Conservation (phyloP, 768 basidiomycete genomes). For the Lactifluus hygrophoroides region DNA sequence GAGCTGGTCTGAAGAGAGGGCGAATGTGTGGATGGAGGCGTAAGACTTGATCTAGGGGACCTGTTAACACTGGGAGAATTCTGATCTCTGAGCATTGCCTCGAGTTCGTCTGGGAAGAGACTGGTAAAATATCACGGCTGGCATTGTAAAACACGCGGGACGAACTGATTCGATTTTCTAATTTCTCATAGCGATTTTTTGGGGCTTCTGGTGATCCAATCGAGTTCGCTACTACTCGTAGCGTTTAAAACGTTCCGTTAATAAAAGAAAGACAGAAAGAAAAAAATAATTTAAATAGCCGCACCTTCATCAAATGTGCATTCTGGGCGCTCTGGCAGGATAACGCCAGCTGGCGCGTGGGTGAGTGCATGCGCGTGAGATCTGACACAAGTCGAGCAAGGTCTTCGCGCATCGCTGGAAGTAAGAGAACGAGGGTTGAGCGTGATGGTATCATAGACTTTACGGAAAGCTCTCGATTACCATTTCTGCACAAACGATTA, state of each 20-base stretch:
- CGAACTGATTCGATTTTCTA: slow-evolving; percentile 65
- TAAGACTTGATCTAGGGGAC: neutral
- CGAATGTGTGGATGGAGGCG: neutral
- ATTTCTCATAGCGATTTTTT: slow-evolving; percentile 50
- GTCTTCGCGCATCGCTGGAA: slow-evolving; percentile 61
- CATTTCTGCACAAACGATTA: slow-evolving; percentile 23
- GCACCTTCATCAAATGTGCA: slow-evolving; percentile 73
- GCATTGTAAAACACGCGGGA: slow-evolving; percentile 8
- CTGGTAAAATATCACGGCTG: neutral
- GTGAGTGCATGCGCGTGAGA: slow-evolving; percentile 63
- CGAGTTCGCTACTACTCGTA: slow-evolving; percentile 29
- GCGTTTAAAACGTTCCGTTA: neutral
- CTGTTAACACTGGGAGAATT: neutral
- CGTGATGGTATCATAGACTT: neutral
- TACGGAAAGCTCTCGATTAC: slow-evolving; percentile 8
- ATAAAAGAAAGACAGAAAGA: neutral
- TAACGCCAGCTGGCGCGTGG: slow-evolving; percentile 50
- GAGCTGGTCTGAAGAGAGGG: neutral
- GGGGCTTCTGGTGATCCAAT: slow-evolving; percentile 38
- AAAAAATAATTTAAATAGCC: neutral
- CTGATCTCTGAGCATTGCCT: slow-evolving; percentile 43
- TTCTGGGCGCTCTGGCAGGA: slow-evolving; percentile 47
- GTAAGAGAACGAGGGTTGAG: neutral
- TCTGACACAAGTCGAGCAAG: slow-evolving; percentile 69
- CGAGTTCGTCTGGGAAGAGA: slow-evolving; percentile 50